A percentile compares a stretch with the other conserved stretches of the same genome.
These are phyloP conservation scores for Austroboletus olivaceoglutinosus DNA, from an alignment of 1,284 basidiomycete species.

Conservation along the genomic window DNA sequence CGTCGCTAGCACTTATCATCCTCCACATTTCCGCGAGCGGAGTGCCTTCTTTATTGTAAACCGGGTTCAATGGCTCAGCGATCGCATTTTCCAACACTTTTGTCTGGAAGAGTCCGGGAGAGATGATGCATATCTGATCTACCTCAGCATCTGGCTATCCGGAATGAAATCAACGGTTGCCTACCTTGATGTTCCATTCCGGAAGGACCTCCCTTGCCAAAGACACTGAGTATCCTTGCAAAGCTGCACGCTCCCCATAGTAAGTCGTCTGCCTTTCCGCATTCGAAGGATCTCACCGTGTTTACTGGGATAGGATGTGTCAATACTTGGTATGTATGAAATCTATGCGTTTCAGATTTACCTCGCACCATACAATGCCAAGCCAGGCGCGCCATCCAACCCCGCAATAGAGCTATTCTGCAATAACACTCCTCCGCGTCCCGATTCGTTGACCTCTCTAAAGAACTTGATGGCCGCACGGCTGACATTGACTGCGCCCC, in stretches of 20 bases:
- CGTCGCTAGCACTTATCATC: not conserved
- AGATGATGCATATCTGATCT: slow-evolving; percentile 18
- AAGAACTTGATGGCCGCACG: slow-evolving; percentile 16
- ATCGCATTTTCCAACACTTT: not conserved
- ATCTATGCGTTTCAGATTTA: not conserved
- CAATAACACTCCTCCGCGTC: slow-evolving; percentile 5
- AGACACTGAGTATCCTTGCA: slow-evolving; percentile 17
- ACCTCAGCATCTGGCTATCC: not conserved
- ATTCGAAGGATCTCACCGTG: slow-evolving; percentile 1
- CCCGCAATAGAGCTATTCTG: slow-evolving; percentile 2
- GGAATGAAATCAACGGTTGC: not conserved
- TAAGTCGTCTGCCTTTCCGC: not conserved
- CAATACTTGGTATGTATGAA: not conserved
- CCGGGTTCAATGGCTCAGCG: not conserved
- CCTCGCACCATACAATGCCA: slow-evolving; percentile 6
- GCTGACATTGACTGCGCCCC: slow-evolving; percentile 19
- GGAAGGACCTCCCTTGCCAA: slow-evolving; percentile 17
- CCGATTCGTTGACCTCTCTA: slow-evolving; percentile 14
- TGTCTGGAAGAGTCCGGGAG: slow-evolving; percentile 5
- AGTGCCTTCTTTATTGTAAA: not conserved
- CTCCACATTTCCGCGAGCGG: not conserved
- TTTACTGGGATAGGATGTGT: not conserved
- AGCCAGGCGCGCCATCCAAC: not conserved
- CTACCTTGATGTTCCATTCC: slow-evolving; percentile 26
- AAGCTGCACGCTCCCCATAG: slow-evolving; percentile 5